Base-by-base conservation (phyloP, 805 yeast genomes). In the Metschnikowia picachoensis region DNA sequence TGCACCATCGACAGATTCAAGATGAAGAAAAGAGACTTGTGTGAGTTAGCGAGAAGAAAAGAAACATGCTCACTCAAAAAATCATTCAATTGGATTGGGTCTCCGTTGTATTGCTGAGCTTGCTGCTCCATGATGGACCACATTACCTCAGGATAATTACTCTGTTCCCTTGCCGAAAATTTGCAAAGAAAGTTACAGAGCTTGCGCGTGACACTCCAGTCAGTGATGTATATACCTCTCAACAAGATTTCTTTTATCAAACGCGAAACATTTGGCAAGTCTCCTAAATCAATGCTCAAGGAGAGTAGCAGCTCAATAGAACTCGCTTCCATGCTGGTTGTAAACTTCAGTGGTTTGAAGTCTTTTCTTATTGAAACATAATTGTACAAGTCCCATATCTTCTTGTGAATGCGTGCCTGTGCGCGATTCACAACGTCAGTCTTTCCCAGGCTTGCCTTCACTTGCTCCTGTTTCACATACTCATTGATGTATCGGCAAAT, bases 51-150 rank as follows among this genome's bases (percentile, higher is more conserved):
- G n/a, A 60, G 39, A 33, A 70, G 51, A 37, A 48, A 67, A 10
- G 50, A 45, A 4, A 59, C 50, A 30, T 60, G 54, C 30, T 70
- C 73, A 11, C 68, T 61, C 41, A 72, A 46, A 44, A 57, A 70
- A 30, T 57, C 58, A 44, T 65, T 65, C 32, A 67, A 47, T 25
- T 58, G 56, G 1, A 41, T 54, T 0, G 61, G 44, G 30, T 53
- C 51, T 2, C 46, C 41, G 4, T 43, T 31, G 41, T 65, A 66
- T 40, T 59, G 62, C 5, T 38, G 30, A 2, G 65, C 55, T 47
- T 72, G 76, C 15, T 59, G 57, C 44, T 71, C 75, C n/a, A 67
- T 47, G 17, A 70, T 47, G 40, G 52, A 57, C 62, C 68, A 62
- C 43, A 68, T 51, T 15, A 70, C 57, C 13, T 65, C 65, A 43